phyloP scores from a whole-genome alignment of 306 rosid species.

The Delonix regia region DNA sequence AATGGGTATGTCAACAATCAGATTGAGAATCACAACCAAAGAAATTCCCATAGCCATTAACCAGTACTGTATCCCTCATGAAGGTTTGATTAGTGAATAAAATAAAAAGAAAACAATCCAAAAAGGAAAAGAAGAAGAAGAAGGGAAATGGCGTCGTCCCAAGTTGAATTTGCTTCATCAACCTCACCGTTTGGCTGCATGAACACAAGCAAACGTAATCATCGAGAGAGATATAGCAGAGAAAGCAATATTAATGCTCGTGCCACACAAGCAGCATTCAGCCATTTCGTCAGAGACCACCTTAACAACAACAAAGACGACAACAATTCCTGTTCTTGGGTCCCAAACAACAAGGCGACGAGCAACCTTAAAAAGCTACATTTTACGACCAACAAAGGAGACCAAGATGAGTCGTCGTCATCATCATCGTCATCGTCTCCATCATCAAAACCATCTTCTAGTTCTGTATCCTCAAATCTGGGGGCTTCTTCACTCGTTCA shows the following conservation, averaged over 20 bases:
- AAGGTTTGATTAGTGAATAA: neutral
- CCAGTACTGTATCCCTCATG: neutral
- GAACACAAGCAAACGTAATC: slow-evolving; percentile 57
- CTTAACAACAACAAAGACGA: slow-evolving; percentile 53
- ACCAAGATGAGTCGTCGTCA: slow-evolving; percentile 5
- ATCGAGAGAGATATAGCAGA: slow-evolving; percentile 44
- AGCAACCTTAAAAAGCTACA: slow-evolving; percentile 20
- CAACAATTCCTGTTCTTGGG: neutral
- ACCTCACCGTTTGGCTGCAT: slow-evolving; percentile 68
- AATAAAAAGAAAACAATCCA: neutral
- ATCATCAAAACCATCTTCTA: slow-evolving; percentile 4
- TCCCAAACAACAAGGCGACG: neutral
- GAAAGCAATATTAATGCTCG: no score
- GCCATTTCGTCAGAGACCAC: slow-evolving; percentile 58
- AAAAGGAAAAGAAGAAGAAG: neutral
- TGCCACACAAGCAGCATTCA: neutral
- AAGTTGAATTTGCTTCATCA: slow-evolving; percentile 62
- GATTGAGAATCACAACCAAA: no score
- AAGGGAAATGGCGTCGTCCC: slow-evolving; percentile 65
- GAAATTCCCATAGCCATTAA: no score
- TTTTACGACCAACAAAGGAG: neutral
- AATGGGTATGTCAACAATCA: neutral
- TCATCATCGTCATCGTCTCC: neutral
- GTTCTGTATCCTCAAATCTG: slow-evolving; percentile 28
- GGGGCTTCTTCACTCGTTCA: slow-evolving; percentile 8